Base-by-base conservation (phyloP, 140 eudicot species). In the Bidens hawaiensis region DNA sequence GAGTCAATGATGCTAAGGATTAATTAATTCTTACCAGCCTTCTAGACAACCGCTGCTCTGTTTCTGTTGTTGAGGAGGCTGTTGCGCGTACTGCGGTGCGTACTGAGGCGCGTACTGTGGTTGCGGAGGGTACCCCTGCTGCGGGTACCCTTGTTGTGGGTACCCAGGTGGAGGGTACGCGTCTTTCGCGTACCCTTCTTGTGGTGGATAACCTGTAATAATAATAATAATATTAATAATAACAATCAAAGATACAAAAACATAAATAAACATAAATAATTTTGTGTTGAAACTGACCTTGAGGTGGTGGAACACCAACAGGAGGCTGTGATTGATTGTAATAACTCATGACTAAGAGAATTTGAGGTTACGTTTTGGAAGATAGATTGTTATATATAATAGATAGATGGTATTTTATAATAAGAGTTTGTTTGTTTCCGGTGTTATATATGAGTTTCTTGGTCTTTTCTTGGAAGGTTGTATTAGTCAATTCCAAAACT, bases 281-380 rank as follows among this genome's bases (percentile, higher is more conserved):
- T n/a, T n/a, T n/a, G n/a, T n/a, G n/a, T n/a, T n/a, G n/a, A 0
- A 14, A 30, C 15, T 3, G 19, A 71, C 95, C 95, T 83, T 83
- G 95, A 19, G 95, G 85, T 7, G 96, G 96, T 18, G 96, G 96
- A 28, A 75, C 96, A 30, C 96, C 96, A 50, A 87, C 96, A 5
- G 96, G 96, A 26, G 96, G 91, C 24, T 79, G 87, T 11, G 73
- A 71, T 77, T 87, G 96, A 56, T 84, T 84, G 89, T 87, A 84
- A 53, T 84, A 84, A 76, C 94, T 84, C 95, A 87, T 87, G 70
- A 34, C 70, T 30, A 5, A 0, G 23, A 5, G 28, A 60, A 4
- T 26, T 19, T 60, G 40, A 47, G 48, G 23, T 15, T 7, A 6
- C n/a, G n/a, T n/a, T n/a, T n/a, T n/a, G n/a, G n/a, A n/a, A n/a